Percentiles rank a stretch among this genome's conserved stretches.
phyloP scores from a whole-genome alignment of 2,329 filamentous ascomycete genomes.

The Gyromitra esculenta region DNA sequence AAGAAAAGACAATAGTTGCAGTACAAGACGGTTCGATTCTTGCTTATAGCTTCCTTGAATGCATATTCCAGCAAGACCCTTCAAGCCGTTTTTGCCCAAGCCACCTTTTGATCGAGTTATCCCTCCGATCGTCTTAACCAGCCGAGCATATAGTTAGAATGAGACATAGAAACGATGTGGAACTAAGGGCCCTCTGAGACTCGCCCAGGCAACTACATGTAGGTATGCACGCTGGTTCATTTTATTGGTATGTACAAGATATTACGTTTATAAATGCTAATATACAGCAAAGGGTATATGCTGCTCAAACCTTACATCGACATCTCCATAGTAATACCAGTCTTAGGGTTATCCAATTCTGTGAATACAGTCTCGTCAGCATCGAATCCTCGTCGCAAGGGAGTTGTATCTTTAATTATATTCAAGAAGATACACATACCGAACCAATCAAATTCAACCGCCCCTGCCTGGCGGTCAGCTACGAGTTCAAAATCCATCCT shows the following conservation, averaged over 20 bases:
- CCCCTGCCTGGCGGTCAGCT: conserved; percentile 22
- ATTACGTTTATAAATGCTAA: not conserved
- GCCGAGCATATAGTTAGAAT: too few species aligned
- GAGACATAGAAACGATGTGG: not conserved
- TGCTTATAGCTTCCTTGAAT: too few species aligned
- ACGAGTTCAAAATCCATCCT: conserved; percentile 55
- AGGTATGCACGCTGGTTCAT: not conserved
- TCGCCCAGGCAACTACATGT: not conserved
- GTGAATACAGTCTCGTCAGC: not conserved
- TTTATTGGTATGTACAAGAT: conserved; percentile 8
- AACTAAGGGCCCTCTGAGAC: not conserved
- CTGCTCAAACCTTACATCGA: conserved; percentile 17
- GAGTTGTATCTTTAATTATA: not conserved
- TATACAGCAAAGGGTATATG: not conserved
- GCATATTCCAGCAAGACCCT: too few species aligned
- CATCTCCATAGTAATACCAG: conserved; percentile 52
- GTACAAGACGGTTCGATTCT: too few species aligned
- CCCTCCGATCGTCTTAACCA: too few species aligned
- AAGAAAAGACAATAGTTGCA: too few species aligned
- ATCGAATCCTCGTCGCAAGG: not conserved
- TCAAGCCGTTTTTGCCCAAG: too few species aligned
- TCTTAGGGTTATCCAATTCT: conserved; percentile 44
- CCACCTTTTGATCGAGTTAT: too few species aligned
- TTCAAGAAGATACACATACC: conserved; percentile 38
- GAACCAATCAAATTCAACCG: conserved; percentile 50